Base-by-base conservation (phyloP, 192 early-diverging fungal species). In the Coemansia sp. region DNA sequence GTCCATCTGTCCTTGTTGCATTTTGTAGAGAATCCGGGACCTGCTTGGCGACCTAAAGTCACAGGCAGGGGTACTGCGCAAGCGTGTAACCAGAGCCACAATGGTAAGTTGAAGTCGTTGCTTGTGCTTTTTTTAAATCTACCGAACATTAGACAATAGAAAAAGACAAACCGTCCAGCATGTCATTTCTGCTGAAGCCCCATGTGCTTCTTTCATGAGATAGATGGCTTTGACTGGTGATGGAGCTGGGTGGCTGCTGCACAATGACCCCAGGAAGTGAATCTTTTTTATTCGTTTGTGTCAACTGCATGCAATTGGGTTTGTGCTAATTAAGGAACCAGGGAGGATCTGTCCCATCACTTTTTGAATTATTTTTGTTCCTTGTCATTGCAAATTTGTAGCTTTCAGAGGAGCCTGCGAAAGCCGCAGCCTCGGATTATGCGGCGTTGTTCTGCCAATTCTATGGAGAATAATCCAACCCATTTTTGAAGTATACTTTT, bases 41-140 rank as follows among this genome's bases (percentile, higher is more conserved):
- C 18, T 54, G 46, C 59, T 80, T 61, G 78, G 78, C 6, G 78
- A 80, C 54, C 63, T 80, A 12, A 80, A 80, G 61, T 49, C 62
- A 41, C 73, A 80, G 59, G 78, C 78, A 42, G 71, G 70, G 21
- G 42, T 75, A 18, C 49, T 75, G 67, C 78, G 78, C 49, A 75
- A 75, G 65, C 78, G 78, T 22, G 73, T 80, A 21, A 80, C 78
- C 12, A 75, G 70, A 63, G 78, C 78, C 15, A 51, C 78, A 72
- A 80, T 80, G 78, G 73, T 72, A 80, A 72, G 78, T 65, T 41
- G 13, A 15, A 2, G 26, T 26, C 3, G 26, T 26, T 26, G 26
- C 26, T 26, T 26, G 26, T 3, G 3, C 26, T 26, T 26, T 26
- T 26, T 26, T 26, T 26, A 26, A 2, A 26, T 26, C 26, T 26